These are phyloP conservation scores for Venturia asperata DNA, from an alignment of 2,329 filamentous ascomycete genomes.

Conservation along the genomic window DNA sequence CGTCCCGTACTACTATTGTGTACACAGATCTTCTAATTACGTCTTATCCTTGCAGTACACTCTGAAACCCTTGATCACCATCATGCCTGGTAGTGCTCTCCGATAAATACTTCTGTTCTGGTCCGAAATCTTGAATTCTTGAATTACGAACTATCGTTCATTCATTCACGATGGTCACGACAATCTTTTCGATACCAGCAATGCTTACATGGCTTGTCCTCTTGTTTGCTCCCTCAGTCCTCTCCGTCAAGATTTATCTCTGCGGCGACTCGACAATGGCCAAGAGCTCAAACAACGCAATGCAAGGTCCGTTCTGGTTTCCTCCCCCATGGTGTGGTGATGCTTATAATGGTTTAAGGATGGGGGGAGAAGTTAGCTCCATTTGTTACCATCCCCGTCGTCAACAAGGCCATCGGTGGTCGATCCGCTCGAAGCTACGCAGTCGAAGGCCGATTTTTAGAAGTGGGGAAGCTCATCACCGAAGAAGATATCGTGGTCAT, in stretches of 20 bases:
- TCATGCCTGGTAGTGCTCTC: not conserved
- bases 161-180: not conserved
- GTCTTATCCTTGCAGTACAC: not conserved
- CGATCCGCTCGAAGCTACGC: constrained; percentile 60
- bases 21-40: not conserved
- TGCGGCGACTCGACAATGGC: constrained; percentile 19
- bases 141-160: not conserved
- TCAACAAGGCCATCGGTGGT: constrained; percentile 60
- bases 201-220: constrained; percentile 10
- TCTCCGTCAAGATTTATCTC: constrained; percentile 14
- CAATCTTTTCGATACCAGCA: not conserved
- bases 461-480: constrained; percentile 47
- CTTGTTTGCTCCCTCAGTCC: not conserved
- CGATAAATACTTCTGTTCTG: not conserved
- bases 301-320: not conserved
- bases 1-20: not conserved
- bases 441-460: constrained; percentile 57
- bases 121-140: not conserved
- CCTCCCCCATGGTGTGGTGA: not conserved
- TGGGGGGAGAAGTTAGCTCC: constrained; percentile 57
- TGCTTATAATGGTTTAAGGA: constrained; percentile 34
- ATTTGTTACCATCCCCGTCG: constrained; percentile 44
- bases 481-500: constrained; percentile 60
- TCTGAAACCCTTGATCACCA: not conserved
- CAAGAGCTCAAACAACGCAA: not conserved